These are phyloP conservation scores for Globisporangium yorkense DNA, from an alignment of 352 stramenopile genomes.

Conservation along the genomic window DNA sequence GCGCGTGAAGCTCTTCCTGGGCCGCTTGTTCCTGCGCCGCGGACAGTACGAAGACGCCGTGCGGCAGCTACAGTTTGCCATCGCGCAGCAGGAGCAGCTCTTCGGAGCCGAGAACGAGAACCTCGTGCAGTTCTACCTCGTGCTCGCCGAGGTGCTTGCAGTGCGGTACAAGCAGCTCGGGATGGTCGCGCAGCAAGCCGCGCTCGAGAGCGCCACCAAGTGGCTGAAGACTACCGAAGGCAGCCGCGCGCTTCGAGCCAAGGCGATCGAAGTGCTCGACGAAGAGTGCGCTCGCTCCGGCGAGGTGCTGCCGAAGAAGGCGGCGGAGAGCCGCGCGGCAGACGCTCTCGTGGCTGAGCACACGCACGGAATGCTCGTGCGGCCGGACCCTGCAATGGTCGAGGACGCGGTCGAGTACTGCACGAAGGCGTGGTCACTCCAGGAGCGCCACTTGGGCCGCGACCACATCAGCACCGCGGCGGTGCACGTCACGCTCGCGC, in stretches of 20 bases:
- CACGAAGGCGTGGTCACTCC: slow-evolving; percentile 55
- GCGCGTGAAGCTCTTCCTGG: slow-evolving; percentile 43
- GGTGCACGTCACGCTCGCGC: slow-evolving; percentile 47
- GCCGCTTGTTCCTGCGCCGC: slow-evolving; percentile 40
- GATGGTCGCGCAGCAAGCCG: slow-evolving; percentile 36
- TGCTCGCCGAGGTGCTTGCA: slow-evolving; percentile 40
- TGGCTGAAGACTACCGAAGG: slow-evolving; percentile 54
- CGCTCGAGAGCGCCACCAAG: slow-evolving; percentile 31
- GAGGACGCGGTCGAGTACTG: slow-evolving; percentile 66
- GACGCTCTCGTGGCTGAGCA: slow-evolving; percentile 36
- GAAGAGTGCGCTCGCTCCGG: slow-evolving; percentile 7
- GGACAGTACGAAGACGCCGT: slow-evolving; percentile 57
- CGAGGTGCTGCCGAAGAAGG: slow-evolving; percentile 39
- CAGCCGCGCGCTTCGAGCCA: slow-evolving; percentile 28
- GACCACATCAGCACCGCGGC: slow-evolving; percentile 48
- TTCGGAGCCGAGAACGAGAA: slow-evolving; percentile 15
- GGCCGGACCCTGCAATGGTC: slow-evolving; percentile 25
- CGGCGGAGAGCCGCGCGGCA: slow-evolving; percentile 36
- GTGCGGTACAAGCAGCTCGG: slow-evolving; percentile 49
- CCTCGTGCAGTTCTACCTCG: slow-evolving; percentile 53
- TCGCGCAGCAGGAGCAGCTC: slow-evolving; percentile 36
- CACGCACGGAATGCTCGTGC: slow-evolving; percentile 18
- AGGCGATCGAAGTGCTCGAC: slow-evolving; percentile 37
- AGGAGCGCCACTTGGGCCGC: slow-evolving; percentile 37
- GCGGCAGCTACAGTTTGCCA: slow-evolving; percentile 35